phyloP scores from a whole-genome alignment of 2,329 filamentous ascomycete genomes.

The Aureobasidium sp. region DNA sequence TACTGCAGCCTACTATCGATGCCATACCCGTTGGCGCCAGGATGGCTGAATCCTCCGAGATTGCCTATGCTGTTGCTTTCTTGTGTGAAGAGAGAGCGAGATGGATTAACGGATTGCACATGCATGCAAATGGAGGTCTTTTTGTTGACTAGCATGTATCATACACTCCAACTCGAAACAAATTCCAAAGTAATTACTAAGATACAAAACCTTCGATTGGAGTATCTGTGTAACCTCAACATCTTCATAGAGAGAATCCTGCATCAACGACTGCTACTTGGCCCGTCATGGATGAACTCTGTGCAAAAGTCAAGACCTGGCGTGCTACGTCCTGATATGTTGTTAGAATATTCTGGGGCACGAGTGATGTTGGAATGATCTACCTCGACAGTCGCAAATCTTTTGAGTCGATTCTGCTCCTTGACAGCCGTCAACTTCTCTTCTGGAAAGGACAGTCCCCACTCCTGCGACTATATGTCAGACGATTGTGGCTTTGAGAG shows the following conservation, averaged over 20 bases:
- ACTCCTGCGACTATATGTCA: too few relatives aligned
- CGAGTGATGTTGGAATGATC: too few relatives aligned
- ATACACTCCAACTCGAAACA: too few relatives aligned
- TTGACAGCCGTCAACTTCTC: constrained; percentile 20
- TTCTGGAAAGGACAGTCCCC: not conserved
- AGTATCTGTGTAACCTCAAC: too few relatives aligned
- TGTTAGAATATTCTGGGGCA: too few relatives aligned
- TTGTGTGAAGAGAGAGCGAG: constrained; percentile 36
- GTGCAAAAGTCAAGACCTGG: not conserved
- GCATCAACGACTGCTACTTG: not conserved
- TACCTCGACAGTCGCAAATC: constrained; percentile 38
- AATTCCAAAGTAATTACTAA: too few relatives aligned
- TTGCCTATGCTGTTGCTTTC: constrained; percentile 40
- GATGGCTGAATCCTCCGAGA: constrained; percentile 38
- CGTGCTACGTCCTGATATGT: not conserved
- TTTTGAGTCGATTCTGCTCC: constrained; percentile 38
- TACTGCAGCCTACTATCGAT: constrained; percentile 35
- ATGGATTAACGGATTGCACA: constrained; percentile 39
- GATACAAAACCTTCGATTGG: too few relatives aligned
- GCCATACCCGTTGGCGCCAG: constrained; percentile 35
- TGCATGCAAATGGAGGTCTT: constrained; percentile 28
- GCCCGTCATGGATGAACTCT: not conserved
- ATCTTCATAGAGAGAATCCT: too few relatives aligned
- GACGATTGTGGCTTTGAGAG: too few relatives aligned
- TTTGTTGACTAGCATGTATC: constrained; percentile 20